Conservation (phyloP, 2,329 filamentous ascomycete species). For the Cladosporium sp. region DNA sequence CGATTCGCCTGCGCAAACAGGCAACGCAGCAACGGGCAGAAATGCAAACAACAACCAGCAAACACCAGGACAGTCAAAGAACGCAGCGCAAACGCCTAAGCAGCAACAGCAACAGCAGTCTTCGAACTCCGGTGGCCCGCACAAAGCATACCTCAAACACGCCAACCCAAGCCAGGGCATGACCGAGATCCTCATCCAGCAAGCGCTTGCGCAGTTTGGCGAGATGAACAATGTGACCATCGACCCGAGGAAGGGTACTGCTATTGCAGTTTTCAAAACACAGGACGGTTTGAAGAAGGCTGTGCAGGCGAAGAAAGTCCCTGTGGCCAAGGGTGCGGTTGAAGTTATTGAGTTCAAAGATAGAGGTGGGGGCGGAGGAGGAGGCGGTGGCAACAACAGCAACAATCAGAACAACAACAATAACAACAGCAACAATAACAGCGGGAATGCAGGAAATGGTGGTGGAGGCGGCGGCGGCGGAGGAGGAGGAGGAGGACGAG, state of each 20-base stretch:
- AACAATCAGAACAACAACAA: neutral
- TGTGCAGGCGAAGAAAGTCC: constrained; percentile 75
- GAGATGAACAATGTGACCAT: constrained; percentile 79
- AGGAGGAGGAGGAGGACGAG: neutral
- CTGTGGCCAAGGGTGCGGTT: constrained; percentile 81
- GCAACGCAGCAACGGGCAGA: neutral
- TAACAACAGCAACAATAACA: neutral
- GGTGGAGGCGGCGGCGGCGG: neutral
- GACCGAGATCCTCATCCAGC: constrained; percentile 75
- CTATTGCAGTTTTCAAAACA: constrained; percentile 84
- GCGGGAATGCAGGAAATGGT: neutral
- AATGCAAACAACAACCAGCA: constrained; percentile 18
- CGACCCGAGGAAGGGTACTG: constrained; percentile 91
- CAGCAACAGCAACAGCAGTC: constrained; percentile 48
- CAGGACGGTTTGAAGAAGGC: constrained; percentile 73
- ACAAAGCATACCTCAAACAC: constrained; percentile 61
- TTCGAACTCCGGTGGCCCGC: constrained; percentile 65
- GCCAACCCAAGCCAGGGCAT: constrained; percentile 86
- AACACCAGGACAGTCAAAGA: constrained; percentile 33
- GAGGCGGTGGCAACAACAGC: neutral
- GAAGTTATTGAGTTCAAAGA: constrained; percentile 83
- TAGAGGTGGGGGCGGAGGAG: constrained; percentile 22
- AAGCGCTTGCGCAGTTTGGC: constrained; percentile 73
- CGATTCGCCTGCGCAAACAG: neutral
- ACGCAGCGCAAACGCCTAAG: constrained; percentile 30